A percentile compares a stretch with the other conserved stretches of the same genome.
These are phyloP conservation scores for Entomophthora muscae DNA, from an alignment of 371 early-diverging fungal genomes.

Conservation along the genomic window DNA sequence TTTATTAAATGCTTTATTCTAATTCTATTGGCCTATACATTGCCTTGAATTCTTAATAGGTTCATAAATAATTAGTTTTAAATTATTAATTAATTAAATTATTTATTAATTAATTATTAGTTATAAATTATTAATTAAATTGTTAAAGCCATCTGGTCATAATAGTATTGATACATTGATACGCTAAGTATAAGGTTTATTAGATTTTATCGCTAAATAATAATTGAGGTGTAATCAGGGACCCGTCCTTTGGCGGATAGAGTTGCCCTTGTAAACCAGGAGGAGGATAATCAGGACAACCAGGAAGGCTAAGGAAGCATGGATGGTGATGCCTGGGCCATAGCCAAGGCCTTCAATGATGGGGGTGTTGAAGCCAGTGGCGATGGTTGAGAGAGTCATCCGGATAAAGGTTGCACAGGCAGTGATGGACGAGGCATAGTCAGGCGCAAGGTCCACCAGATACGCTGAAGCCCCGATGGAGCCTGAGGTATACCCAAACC, in stretches of 20 bases:
- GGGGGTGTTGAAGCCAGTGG: background rate
- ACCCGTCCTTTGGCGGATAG: background rate
- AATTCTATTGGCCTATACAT: too few relatives aligned
- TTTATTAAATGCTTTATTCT: too few relatives aligned
- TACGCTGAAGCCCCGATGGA: background rate
- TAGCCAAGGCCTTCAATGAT: background rate
- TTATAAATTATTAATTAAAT: too few relatives aligned
- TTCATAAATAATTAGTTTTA: too few relatives aligned
- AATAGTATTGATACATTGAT: too few relatives aligned
- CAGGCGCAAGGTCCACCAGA: background rate
- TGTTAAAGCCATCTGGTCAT: too few relatives aligned
- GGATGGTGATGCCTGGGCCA: background rate
- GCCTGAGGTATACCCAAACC: background rate
- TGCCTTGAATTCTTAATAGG: too few relatives aligned
- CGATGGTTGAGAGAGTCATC: background rate
- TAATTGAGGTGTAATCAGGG: too few relatives aligned
- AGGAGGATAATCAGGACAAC: background rate
- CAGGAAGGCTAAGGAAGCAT: background rate
- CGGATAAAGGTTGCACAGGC: background rate
- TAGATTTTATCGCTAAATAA: too few relatives aligned
- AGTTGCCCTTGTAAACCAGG: background rate
- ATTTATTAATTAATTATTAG: too few relatives aligned
- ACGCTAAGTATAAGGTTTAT: too few relatives aligned
- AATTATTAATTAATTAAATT: too few relatives aligned
- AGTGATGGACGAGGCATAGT: background rate